Conservation (phyloP, 345 rosid species). For the Psidium friedrichsthalianum region DNA sequence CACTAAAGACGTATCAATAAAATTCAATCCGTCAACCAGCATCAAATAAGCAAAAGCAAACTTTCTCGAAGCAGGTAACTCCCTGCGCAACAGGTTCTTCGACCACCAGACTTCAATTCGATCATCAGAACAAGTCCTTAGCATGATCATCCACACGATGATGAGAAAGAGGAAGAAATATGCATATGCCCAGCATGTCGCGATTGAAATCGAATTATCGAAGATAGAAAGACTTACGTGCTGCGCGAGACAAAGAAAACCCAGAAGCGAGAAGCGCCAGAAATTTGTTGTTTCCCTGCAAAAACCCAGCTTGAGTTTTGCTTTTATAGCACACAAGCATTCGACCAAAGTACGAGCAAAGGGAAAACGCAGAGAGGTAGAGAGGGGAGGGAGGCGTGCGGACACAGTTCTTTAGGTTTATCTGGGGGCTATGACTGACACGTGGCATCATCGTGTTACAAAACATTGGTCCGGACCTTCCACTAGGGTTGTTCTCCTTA, state of each 20-base stretch:
- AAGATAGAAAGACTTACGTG: constrained; percentile 11
- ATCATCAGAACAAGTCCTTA: neutral
- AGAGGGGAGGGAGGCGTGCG: neutral
- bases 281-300: neutral
- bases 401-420: neutral
- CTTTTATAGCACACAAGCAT: constrained; percentile 4
- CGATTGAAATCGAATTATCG: neutral
- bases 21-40: neutral
- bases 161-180: neutral
- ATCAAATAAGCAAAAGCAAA: neutral
- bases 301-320: constrained; percentile 1
- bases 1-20: neutral
- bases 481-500: neutral
- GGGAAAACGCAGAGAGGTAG: neutral
- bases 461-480: neutral
- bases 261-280: neutral
- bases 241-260: neutral
- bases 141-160: neutral
- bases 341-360: neutral
- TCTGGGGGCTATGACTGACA: neutral
- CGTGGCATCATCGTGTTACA: neutral
- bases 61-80: neutral
- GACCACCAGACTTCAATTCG: neutral
- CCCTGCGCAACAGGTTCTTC: neutral
- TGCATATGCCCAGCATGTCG: neutral